Evolutionary conservation across 164 flowering plant genomes (phyloP), one percentile per base, ranked within the genome.

Genomic region (Liriodendron chinense): DNA sequence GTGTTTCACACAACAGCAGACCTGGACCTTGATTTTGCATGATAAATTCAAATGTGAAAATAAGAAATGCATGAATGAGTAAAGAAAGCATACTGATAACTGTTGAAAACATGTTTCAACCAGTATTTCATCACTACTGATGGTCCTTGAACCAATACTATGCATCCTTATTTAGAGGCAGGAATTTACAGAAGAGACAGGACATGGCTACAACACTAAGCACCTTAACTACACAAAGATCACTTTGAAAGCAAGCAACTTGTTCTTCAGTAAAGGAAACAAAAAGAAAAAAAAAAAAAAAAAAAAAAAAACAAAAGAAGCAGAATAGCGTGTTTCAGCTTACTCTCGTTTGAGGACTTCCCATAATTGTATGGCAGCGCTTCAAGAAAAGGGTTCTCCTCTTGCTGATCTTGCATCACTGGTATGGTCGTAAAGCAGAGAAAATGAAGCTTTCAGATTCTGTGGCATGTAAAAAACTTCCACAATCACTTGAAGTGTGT

Each of bases 341-440:
- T 85, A 88, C 91, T 80, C 47, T 80, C 87, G 50, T 23, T 74
- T 9, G 84, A 83, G 72, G 83, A 86, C 80, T 87, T 85, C 70
- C 89, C 91, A 75, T 91, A 89, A 76, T 79, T 85, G 6, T 67
- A 68, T 43, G 71, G 70, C 78, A 91, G 16, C 48, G 80, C 85
- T 80, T 89, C 86, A 21, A 82, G 26, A 76, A 91, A 89, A 21
- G 81, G 56, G 47, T 57, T 65, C 26, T 90, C 91, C 26, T 90
- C 91, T 47, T 65, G 76, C 50, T 81, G 88, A 82, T 87, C 93
- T 73, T 83, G 87, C 79, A 81, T 86, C 84, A 91, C 96, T 89
- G 65, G 59, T 16, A 53, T 53, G 12, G 59, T 53, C 7, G 62
- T 48, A 65, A 18, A 71, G 12, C 69, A 16, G 50, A 67, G 47